Percentiles rank a stretch among this genome's conserved stretches.
Conservation (phyloP, 2,329 filamentous ascomycete genomes). For the Neonectria neomacrospora region DNA sequence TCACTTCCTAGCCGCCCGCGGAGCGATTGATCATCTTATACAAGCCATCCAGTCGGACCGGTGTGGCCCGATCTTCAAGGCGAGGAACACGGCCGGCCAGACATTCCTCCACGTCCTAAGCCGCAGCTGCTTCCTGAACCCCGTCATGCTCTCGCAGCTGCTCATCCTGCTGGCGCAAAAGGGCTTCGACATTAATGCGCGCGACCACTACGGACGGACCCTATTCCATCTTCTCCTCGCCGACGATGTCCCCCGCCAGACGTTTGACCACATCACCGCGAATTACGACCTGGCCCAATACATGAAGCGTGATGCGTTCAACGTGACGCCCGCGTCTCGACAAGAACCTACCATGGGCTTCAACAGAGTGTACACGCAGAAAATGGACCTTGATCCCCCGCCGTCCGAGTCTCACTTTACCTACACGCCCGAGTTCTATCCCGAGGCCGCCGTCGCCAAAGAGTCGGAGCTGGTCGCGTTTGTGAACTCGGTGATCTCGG, state of each 20-base stretch:
- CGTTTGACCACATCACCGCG: slow-evolving; percentile 44
- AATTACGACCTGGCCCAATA: slow-evolving; percentile 47
- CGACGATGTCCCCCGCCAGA: slow-evolving; percentile 45
- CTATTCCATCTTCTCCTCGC: slow-evolving; percentile 59
- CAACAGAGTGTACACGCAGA: slow-evolving; percentile 13
- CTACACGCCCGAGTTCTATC: slow-evolving; percentile 15
- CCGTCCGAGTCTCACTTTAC: slow-evolving; percentile 10
- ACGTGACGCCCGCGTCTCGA: slow-evolving; percentile 41
- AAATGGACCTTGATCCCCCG: slow-evolving; percentile 43
- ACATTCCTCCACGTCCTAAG: slow-evolving; percentile 61
- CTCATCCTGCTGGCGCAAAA: slow-evolving; percentile 31
- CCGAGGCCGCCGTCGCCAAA: slow-evolving; percentile 19
- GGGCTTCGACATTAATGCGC: slow-evolving; percentile 48
- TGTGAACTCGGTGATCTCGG: slow-evolving; percentile 31
- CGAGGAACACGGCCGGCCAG: slow-evolving; percentile 57
- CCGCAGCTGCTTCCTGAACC: slow-evolving; percentile 47
- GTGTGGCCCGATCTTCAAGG: slow-evolving; percentile 38
- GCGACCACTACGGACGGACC: slow-evolving; percentile 64
- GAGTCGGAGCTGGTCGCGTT: slow-evolving; percentile 41
- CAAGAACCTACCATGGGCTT: slow-evolving; percentile 22
- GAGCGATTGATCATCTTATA: slow-evolving; percentile 44
- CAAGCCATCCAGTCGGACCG: slow-evolving; percentile 37
- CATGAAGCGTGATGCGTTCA: slow-evolving; percentile 62
- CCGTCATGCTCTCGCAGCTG: slow-evolving; percentile 46
- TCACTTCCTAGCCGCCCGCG: slow-evolving; percentile 58